These are phyloP conservation scores for Acer negundo DNA, from an alignment of 345 rosid species.

Conservation along the genomic window DNA sequence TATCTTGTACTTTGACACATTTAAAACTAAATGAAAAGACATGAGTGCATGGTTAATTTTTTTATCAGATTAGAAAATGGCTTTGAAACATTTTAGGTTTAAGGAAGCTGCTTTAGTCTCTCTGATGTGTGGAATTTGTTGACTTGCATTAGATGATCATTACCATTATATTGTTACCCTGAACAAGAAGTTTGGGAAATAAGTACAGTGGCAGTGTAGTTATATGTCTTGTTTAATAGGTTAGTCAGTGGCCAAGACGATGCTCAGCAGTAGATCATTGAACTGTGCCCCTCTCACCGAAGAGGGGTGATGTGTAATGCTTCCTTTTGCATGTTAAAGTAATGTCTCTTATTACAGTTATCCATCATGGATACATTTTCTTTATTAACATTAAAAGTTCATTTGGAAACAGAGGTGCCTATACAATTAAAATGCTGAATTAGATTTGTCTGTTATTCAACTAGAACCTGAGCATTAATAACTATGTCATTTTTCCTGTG, in stretches of 20 bases:
- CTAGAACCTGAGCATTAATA: slow-evolving; percentile 2
- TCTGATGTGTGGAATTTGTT: not conserved
- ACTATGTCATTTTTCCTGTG: not conserved
- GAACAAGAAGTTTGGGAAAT: not conserved
- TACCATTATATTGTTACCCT: not conserved
- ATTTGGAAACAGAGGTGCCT: not conserved
- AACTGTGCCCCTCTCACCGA: not conserved
- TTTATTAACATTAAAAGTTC: not conserved
- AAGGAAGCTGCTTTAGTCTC: not conserved
- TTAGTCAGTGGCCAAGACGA: not conserved
- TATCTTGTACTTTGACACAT: not conserved
- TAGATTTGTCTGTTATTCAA: not conserved
- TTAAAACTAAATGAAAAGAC: not conserved
- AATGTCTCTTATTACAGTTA: not conserved
- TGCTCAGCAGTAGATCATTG: not conserved
- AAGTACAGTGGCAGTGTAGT: not conserved
- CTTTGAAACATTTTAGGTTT: not conserved
- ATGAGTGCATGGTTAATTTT: not conserved
- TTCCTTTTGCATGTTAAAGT: not conserved
- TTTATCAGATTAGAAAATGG: not conserved
- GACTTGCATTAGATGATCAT: slow-evolving; percentile 4
- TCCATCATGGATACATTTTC: not conserved
- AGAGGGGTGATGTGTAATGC: not conserved
- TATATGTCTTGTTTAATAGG: not conserved
- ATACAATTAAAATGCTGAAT: not conserved